Evolutionary conservation across 768 basidiomycete genomes (phyloP).

Genomic region (Hericium coralloides): DNA sequence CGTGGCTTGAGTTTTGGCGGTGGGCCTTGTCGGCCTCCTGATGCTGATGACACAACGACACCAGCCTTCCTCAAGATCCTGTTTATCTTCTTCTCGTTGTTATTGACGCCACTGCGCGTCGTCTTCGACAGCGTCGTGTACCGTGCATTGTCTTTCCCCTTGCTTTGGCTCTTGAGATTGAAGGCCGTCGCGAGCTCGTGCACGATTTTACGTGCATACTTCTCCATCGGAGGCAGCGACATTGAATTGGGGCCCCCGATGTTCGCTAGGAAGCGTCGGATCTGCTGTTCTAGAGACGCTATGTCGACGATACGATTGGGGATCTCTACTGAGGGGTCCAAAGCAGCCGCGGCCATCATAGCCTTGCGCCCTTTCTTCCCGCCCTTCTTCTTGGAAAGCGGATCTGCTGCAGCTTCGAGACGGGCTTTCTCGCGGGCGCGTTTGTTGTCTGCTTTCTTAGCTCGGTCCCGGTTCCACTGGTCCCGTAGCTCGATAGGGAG

Average conservation of each 20-base stretch:
- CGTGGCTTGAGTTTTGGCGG: constrained; percentile 39
- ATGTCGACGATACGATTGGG: constrained; percentile 52
- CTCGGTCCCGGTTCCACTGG: constrained; percentile 77
- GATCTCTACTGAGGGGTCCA: constrained; percentile 35
- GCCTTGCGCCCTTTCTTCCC: constrained; percentile 64
- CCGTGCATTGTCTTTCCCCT: constrained; percentile 55
- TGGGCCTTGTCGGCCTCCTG: constrained; percentile 23
- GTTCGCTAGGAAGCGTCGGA: constrained; percentile 60
- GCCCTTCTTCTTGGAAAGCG: constrained; percentile 49
- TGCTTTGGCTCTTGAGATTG: constrained; percentile 67
- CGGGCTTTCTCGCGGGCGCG: constrained; percentile 48
- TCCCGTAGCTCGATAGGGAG: constrained; percentile 50
- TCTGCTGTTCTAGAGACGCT: constrained; percentile 57
- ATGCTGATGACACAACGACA: constrained; percentile 5
- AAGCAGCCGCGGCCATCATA: constrained; percentile 45
- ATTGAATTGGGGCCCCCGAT: constrained; percentile 42
- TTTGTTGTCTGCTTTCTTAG: constrained; percentile 75
- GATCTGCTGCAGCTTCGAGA: constrained; percentile 51
- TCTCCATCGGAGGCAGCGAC: constrained; percentile 72
- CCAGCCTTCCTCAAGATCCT: constrained; percentile 27
- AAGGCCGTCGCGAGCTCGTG: constrained; percentile 81
- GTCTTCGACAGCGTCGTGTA: constrained; percentile 77
- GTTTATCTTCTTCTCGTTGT: constrained; percentile 55
- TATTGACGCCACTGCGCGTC: constrained; percentile 39
- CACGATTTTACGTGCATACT: constrained; percentile 57